Evolutionary conservation across 257 asterid species (phyloP).

Genomic region (Fraxinus quadrangulata): DNA sequence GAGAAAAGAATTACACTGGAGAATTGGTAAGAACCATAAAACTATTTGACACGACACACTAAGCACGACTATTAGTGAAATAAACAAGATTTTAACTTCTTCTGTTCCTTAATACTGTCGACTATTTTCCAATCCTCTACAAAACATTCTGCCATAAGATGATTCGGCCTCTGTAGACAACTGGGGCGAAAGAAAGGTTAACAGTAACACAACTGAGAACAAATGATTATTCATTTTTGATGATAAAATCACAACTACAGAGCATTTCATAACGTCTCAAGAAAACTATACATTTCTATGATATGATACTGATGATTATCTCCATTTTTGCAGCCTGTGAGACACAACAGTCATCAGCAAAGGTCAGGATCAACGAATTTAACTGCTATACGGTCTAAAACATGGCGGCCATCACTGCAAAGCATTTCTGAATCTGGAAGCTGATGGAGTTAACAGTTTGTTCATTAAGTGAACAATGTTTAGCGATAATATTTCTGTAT

Average conservation of each 20-base stretch:
- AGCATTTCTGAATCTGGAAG: constrained; percentile 48
- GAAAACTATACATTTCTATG: not conserved
- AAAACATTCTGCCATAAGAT: not conserved
- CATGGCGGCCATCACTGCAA: constrained; percentile 49
- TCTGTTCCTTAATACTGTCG: not conserved
- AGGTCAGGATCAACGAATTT: constrained; percentile 32
- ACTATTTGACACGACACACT: not conserved
- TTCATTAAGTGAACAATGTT: not conserved
- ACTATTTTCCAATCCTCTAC: not conserved
- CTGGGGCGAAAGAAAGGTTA: not conserved
- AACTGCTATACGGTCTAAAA: constrained; percentile 34
- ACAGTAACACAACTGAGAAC: not conserved
- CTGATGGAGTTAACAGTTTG: constrained; percentile 18
- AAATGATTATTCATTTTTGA: not conserved
- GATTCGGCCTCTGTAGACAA: not conserved
- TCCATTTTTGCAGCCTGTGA: constrained; percentile 28
- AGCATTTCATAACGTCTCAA: not conserved
- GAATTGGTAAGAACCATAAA: too few species aligned
- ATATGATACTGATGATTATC: not conserved
- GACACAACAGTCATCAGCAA: constrained; percentile 33
- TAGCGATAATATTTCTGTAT: constrained; percentile 26
- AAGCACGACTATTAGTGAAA: not conserved
- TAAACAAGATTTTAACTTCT: not conserved
- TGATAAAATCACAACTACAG: not conserved
- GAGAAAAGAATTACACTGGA: not conserved